Base-by-base conservation (phyloP, 129 eudicot species). In the Arctium minus region DNA sequence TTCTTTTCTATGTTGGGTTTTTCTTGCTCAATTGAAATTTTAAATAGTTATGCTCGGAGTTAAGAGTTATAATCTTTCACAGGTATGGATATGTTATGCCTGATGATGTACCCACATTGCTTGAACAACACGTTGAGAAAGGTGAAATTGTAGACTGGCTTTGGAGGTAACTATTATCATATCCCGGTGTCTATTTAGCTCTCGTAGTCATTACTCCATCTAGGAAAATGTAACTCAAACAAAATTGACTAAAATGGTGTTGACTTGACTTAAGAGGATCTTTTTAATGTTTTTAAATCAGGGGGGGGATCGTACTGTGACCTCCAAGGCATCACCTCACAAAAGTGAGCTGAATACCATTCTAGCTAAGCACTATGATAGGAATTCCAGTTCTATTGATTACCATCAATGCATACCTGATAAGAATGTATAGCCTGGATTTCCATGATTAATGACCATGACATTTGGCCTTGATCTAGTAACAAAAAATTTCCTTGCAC, bases 61-160 rank as follows among this genome's bases (percentile, higher is more conserved):
- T 33, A 33, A 1, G 67, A 53, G 32, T 72, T 56, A 3, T 80
- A 11, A 82, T 60, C 31, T 11, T 83, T 33, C 15, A 35, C 85
- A 95, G 98, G 98, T 96, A 96, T 85, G 99, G 99, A 48, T 96
- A 96, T 89, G 99, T 96, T 69, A 89, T 88, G 85, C 98, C 98
- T 10, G 98, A 96, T 81, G 99, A 96, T 90, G 97, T 89, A 39
- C 88, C 92, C 74, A 73, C 78, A 78, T 83, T 96, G 85, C 93
- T 96, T 46, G 97, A 93, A 77, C 97, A 91, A 79, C 99, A 96
- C 81, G 85, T 96, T 46, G 91, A 84, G 77, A 96, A 89, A 81
- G 97, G 98, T 86, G 95, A 93, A 86, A 86, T 96, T 70, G 99
- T 93, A 44, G 98, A 93, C 78, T 82, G 78, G 71, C 92, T 96